These are phyloP conservation scores for Clarkia xantiana DNA, from an alignment of 345 rosid genomes.

Conservation along the genomic window DNA sequence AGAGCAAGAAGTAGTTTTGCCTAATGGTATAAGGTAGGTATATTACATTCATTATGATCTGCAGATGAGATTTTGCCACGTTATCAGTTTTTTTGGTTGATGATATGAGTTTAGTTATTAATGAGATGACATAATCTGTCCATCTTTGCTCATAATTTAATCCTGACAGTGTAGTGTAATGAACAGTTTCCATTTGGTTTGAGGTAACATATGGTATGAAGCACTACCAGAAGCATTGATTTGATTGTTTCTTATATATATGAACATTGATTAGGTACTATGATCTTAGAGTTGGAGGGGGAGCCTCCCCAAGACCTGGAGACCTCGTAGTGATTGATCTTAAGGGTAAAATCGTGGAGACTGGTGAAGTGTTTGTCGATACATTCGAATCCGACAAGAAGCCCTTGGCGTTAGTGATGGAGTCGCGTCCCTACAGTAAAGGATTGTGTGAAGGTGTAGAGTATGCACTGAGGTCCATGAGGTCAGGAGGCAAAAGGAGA, in stretches of 20 bases:
- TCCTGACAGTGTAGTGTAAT: too few species aligned
- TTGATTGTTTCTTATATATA: background rate
- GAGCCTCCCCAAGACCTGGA: slow-evolving; percentile 60
- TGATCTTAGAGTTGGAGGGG: slow-evolving; percentile 75
- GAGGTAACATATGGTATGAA: background rate
- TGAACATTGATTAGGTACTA: slow-evolving; percentile 37
- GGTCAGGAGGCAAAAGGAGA: slow-evolving; percentile 76
- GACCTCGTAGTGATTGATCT: slow-evolving; percentile 76
- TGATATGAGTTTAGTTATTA: too few species aligned
- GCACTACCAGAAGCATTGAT: background rate
- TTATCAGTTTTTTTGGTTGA: too few species aligned
- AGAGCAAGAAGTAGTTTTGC: slow-evolving; percentile 57
- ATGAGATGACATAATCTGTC: too few species aligned
- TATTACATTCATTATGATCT: background rate
- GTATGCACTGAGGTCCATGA: slow-evolving; percentile 56
- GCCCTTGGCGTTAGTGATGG: slow-evolving; percentile 63
- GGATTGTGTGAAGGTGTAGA: slow-evolving; percentile 85
- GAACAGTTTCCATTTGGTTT: too few species aligned
- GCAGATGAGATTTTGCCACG: too few species aligned
- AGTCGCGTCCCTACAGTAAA: slow-evolving; percentile 64
- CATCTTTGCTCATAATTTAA: too few species aligned
- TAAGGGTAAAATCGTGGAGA: slow-evolving; percentile 48
- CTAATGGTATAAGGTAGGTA: slow-evolving; percentile 66
- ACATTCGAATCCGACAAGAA: slow-evolving; percentile 44
- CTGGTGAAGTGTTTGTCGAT: slow-evolving; percentile 48